A percentile compares a stretch with the other conserved stretches of the same genome.
Evolutionary conservation across 1,284 basidiomycete species (phyloP).

Genomic region (Vanrija sp.): DNA sequence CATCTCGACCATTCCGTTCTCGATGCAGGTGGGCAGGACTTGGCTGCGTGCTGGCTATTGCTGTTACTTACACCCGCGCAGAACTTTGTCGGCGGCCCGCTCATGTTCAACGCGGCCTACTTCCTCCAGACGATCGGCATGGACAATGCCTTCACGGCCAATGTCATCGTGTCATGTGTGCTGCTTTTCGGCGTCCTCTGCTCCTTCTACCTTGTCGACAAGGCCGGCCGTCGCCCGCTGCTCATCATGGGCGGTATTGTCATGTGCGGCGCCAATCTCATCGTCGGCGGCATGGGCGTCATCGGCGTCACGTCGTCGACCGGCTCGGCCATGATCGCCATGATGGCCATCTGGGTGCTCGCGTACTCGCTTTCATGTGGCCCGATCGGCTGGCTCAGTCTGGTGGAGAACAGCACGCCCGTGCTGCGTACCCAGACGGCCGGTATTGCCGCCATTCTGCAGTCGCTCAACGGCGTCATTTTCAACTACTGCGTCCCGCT

Average conservation of each 20-base stretch:
- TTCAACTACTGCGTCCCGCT: conserved; percentile 1
- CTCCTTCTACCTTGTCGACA: conserved; percentile 39
- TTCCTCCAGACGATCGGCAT: conserved; percentile 8
- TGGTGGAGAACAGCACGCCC: conserved; percentile 15
- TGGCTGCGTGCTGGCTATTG: neutral
- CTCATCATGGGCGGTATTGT: conserved; percentile 38
- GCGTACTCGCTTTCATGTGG: conserved; percentile 22
- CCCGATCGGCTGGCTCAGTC: conserved; percentile 17
- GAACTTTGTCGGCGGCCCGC: no score
- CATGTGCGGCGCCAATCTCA: conserved; percentile 35
- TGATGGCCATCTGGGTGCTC: conserved; percentile 21
- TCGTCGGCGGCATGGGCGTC: conserved; percentile 37
- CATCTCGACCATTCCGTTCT: conserved; percentile 11
- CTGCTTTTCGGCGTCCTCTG: conserved; percentile 39
- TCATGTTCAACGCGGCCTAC: conserved; percentile 17
- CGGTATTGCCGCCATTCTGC: conserved; percentile 8
- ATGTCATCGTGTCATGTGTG: conserved; percentile 20
- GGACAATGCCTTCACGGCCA: conserved; percentile 1
- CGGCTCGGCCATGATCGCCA: conserved; percentile 9
- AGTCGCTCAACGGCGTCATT: conserved; percentile 10
- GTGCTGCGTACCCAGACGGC: conserved; percentile 19
- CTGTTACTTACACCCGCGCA: neutral
- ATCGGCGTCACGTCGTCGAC: conserved; percentile 1
- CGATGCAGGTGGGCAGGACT: conserved; percentile 16
- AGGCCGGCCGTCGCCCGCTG: conserved; percentile 42